phyloP scores from a whole-genome alignment of 2,329 filamentous ascomycete genomes.

The Cladosporium colombiae region DNA sequence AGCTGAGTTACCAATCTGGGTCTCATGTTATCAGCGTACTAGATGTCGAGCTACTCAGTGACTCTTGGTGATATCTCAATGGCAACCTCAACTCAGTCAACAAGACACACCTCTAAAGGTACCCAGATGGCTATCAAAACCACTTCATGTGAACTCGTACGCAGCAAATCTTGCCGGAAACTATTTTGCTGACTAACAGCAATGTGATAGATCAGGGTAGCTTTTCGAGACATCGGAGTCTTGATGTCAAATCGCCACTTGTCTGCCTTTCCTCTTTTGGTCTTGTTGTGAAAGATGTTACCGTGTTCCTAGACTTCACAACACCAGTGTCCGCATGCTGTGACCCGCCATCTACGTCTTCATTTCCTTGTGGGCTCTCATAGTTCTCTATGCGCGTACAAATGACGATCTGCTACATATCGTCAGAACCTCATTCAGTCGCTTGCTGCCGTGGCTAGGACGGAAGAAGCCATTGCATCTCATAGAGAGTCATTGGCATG shows the following conservation, averaged over 20 bases:
- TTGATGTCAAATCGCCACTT: background rate
- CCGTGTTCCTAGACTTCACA: too few relatives aligned
- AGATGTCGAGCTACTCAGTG: background rate
- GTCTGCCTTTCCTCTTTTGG: background rate
- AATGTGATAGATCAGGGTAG: background rate
- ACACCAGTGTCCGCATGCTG: background rate
- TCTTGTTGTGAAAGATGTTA: background rate
- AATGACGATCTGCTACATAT: background rate
- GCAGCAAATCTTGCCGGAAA: background rate
- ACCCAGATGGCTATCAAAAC: background rate
- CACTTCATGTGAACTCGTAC: background rate
- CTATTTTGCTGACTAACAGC: background rate
- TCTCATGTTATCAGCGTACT: background rate
- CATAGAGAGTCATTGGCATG: background rate
- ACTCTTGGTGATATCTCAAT: background rate
- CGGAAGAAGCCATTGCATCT: background rate
- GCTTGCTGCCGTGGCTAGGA: background rate
- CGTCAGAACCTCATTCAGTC: background rate
- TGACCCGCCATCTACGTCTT: background rate
- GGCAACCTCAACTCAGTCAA: background rate
- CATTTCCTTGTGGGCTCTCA: background rate
- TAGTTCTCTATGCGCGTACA: background rate
- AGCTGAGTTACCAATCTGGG: background rate
- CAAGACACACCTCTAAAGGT: background rate
- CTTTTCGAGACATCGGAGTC: background rate